phyloP scores from a whole-genome alignment of 2,329 filamentous ascomycete species.

The Huntiella savannae region DNA sequence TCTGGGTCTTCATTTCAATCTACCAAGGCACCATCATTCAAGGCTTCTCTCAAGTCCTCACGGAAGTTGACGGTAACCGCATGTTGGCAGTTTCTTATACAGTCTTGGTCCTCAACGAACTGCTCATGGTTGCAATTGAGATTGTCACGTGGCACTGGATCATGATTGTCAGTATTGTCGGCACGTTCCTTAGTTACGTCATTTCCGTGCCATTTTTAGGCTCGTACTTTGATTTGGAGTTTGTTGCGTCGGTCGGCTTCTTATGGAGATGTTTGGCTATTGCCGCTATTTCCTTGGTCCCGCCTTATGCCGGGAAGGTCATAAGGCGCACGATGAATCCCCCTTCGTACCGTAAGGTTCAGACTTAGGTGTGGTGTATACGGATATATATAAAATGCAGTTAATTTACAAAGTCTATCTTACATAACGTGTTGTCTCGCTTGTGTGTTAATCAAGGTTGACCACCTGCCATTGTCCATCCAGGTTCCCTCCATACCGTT shows the following conservation, averaged over 20 bases:
- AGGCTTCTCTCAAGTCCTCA: conserved; percentile 75
- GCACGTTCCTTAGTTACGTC: conserved; percentile 64
- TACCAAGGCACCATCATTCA: conserved; percentile 95
- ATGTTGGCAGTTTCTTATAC: conserved; percentile 91
- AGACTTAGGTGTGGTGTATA: conserved; percentile 27
- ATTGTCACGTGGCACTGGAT: conserved; percentile 93
- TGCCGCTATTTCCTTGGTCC: conserved; percentile 59
- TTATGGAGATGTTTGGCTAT: conserved; percentile 76
- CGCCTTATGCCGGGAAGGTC: conserved; percentile 72
- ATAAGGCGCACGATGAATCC: conserved; percentile 73
- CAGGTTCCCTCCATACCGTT: conserved; percentile 3
- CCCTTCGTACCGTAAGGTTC: conserved; percentile 87
- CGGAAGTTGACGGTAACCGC: conserved; percentile 49
- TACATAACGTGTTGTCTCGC: neutral
- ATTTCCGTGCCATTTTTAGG: conserved; percentile 72
- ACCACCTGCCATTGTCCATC: conserved; percentile 10
- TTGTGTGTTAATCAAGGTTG: conserved; percentile 7
- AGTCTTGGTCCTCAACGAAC: conserved; percentile 78
- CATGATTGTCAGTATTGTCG: conserved; percentile 72
- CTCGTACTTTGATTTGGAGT: conserved; percentile 73
- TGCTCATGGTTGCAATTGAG: conserved; percentile 92
- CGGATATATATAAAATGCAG: neutral
- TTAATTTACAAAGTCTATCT: neutral
- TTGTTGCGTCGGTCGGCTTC: conserved; percentile 61
- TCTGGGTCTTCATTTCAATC: conserved; percentile 86